Base-by-base conservation (phyloP, 441 rosid species). In the Pelargonium citronellum region DNA sequence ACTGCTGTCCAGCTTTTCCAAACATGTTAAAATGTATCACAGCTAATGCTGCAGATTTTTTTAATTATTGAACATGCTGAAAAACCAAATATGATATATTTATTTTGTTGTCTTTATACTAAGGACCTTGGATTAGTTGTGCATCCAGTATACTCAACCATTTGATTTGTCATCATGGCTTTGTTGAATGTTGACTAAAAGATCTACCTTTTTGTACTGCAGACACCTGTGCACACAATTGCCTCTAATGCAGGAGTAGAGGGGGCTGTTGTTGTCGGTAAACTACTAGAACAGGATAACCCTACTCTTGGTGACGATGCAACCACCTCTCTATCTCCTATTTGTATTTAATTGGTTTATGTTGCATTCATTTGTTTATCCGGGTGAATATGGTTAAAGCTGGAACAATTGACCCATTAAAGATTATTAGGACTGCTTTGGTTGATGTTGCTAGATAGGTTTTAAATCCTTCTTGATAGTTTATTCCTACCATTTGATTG, bases 401-500 rank as follows among this genome's bases (percentile, higher is more conserved):
- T 27, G 98, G 95, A 77, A 93, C 89, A 74, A 75, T 93, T n/a
- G 98, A 91, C 79, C 96, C 97, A 7, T 82, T 91, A 8, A 93
- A 93, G 80, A 96, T 93, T 43, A 70, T 89, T 47, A 89, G 91
- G 81, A 89, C 97, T 27, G 95, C 98, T 7, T 82, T 89, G 67
- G 78, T 84, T 12, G 96, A 93, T 67, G 93, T 97, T 6, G 88
- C 95, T 64, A 93, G 97, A 97, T 91, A 75, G 6, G 47, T 11
- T n/a, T n/a, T n/a, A 43, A 5, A 43, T 43, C 10, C 6, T 11
- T 43, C 47, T 4, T 43, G 7, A 43, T 4, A 43, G 47, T 1
- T 43, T 2, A 5, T 43, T 11, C 6, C 6, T 43, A 5, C 47
- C 47, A 5, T 43, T 5, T 5, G 47, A 5, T 43, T 0, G 10